Evolutionary conservation across 768 basidiomycete genomes (phyloP).

Genomic region (Termitomyces sp.): DNA sequence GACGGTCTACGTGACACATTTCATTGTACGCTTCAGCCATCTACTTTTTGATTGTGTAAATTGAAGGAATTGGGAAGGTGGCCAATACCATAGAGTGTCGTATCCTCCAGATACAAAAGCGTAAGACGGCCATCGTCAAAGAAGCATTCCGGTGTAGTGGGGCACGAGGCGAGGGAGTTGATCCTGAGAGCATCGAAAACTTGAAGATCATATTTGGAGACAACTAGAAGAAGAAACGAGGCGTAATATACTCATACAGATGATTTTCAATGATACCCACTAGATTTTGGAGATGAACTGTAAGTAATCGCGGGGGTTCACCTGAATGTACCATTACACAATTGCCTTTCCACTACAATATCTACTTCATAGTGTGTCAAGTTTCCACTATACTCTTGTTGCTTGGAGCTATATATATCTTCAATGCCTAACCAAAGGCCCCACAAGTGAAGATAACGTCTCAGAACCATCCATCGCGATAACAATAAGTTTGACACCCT

Average conservation of each 20-base stretch:
- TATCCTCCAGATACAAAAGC: slow-evolving; percentile 77
- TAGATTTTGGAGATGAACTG: background rate
- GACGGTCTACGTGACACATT: slow-evolving; percentile 81
- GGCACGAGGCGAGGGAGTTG: slow-evolving; percentile 36
- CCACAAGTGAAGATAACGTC: slow-evolving; percentile 26
- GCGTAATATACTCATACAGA: background rate
- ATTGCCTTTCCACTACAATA: background rate
- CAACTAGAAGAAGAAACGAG: slow-evolving; percentile 15
- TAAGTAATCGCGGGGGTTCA: background rate
- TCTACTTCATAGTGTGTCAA: background rate
- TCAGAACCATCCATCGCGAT: slow-evolving; percentile 27
- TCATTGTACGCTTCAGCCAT: slow-evolving; percentile 55
- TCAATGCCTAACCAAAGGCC: slow-evolving; percentile 8
- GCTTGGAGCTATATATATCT: background rate
- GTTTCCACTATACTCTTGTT: background rate
- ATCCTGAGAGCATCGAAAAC: slow-evolving; percentile 77
- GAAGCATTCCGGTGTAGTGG: slow-evolving; percentile 71
- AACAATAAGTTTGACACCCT: slow-evolving; percentile 46
- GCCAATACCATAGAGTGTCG: slow-evolving; percentile 75
- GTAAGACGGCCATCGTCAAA: slow-evolving; percentile 84
- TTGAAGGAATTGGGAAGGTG: slow-evolving; percentile 37
- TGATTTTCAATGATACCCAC: background rate
- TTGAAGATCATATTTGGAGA: slow-evolving; percentile 77
- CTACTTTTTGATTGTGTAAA: background rate
- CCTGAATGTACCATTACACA: background rate